Evolutionary conservation across 2,329 filamentous ascomycete genomes (phyloP).

Genomic region (Amylocarpus encephaloides): DNA sequence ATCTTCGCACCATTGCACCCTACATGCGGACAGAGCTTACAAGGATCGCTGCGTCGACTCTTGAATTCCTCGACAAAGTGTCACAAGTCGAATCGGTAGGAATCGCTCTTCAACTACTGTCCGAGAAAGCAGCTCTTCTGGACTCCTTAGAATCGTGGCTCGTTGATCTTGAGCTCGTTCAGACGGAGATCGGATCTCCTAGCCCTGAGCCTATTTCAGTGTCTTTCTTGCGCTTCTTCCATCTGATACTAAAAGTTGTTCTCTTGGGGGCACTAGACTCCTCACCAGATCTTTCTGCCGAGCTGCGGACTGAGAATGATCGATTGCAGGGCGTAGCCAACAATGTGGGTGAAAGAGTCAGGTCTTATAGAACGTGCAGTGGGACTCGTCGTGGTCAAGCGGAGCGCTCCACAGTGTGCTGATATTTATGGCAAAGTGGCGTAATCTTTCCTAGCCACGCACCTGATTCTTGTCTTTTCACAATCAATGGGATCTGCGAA

Average conservation of each 20-base stretch:
- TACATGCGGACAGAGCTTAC: conserved; percentile 34
- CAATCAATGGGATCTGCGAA: conserved; percentile 15
- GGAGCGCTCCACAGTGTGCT: conserved; percentile 15
- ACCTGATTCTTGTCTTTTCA: conserved; percentile 17
- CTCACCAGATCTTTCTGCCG: conserved; percentile 24
- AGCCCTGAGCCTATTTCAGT: conserved; percentile 29
- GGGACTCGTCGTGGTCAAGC: conserved; percentile 16
- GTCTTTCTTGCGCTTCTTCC: conserved; percentile 34
- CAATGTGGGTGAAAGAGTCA: conserved; percentile 30
- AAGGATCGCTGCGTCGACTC: conserved; percentile 30
- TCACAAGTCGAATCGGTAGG: conserved; percentile 23
- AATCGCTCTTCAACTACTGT: conserved; percentile 25
- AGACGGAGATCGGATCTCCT: conserved; percentile 13
- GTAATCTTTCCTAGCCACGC: conserved; percentile 16
- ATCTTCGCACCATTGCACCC: conserved; percentile 32
- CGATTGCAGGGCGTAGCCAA: conserved; percentile 30
- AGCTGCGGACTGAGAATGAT: conserved; percentile 31
- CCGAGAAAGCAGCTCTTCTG: conserved; percentile 31
- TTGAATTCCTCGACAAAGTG: conserved; percentile 32
- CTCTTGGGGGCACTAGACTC: conserved; percentile 32
- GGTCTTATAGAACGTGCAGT: conserved; percentile 27
- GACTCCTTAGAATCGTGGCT: conserved; percentile 33
- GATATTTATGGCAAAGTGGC: conserved; percentile 18
- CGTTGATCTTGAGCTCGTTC: conserved; percentile 25
- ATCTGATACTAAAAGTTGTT: conserved; percentile 32